Base-by-base conservation (phyloP, 352 stramenopile genomes). In the Lagenidium sp. region DNA sequence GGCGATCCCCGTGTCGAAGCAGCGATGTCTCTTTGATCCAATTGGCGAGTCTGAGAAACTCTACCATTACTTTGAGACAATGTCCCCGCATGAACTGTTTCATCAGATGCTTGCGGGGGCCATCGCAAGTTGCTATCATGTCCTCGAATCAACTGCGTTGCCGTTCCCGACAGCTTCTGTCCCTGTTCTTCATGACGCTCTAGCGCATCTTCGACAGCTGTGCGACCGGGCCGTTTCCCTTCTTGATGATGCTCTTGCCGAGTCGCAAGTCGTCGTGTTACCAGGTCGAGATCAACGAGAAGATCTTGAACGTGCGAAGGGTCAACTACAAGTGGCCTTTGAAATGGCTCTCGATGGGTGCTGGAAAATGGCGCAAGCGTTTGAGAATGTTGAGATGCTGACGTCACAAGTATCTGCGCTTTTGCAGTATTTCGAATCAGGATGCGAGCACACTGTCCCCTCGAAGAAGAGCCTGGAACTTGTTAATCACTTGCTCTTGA, bases 11-110 rank as follows among this genome's bases (percentile, higher is more conserved):
- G 72, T 61, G 15, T 67, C 44, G 39, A 78, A 68, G n/a, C 79
- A 92, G 41, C 83, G 80, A 19, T 50, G 55, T 11, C 48, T 88
- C 34, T 92, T 92, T 42, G 71, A 87, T 46, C 68, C 76, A 3
- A 42, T 80, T 1, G 62, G 81, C 18, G 79, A 92, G 44, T 79
- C 79, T 2, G 79, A 92, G 44, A 87, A 88, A 46, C 41, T 92
- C 4, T 88, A 77, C 31, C 71, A 92, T 45, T 89, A 88, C 43
- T 60, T 92, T 35, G 79, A 92, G 51, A 92, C 76, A 3, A 64
- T 92, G 15, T 73, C 74, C 4, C 74, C 77, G 0, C 67, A 82
- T 35, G 75, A 87, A 30, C 68, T 92, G 35, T 85, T 92, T 34
- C 75, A 86, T 25, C 79, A 92, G 50, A 85, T 86, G 64, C 60